Evolutionary conservation across 2,329 filamentous ascomycete species (phyloP), one percentile per base, ranked within the genome.

Genomic region (Exophiala dermatitidis): DNA sequence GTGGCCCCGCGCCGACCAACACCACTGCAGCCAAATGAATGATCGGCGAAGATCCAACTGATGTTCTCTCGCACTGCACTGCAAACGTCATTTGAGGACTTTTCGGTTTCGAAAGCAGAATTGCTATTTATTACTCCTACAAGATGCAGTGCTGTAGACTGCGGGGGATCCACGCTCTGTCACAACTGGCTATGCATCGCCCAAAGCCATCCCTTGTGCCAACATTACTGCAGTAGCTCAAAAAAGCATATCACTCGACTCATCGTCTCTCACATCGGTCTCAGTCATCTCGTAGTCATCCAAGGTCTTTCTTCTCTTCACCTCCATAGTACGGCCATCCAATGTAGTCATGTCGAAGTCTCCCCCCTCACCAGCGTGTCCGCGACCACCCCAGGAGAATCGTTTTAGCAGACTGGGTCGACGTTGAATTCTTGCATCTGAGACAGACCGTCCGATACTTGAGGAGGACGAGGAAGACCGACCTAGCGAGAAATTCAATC

Each of bases 281-380:
- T 57, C 51, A 51, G 48, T 57, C 46, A 50, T 50, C 33, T 56
- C 57, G 48, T 61, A 60, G 36, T 58, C 54, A 9, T 58, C 51
- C 48, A 62, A 9, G 3, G 57, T 61, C 36, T 59, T 60, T 10
- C 60, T 50, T 36, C 53, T 47, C 46, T 62, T 62, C 31, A 62
- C 48, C 36, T 62, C 60, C 43, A 61, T 48, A 10, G 57, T 50
- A 32, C 59, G 52, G 29, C 44, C 45, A 5, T 55, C 45, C 7
- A 52, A 43, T 19, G 50, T 54, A 8, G 48, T 45, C 41, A 50
- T 30, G 29, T 59, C 52, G 8, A 56, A 48, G 6, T 45, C 38
- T 3, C 26, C 31, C 46, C 33, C 33, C 19, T 58, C 56, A 9
- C 41, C 29, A 34, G 37, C 28, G 26, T 42, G 41, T 7, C 48